Evolutionary conservation across 2,329 filamentous ascomycete genomes (phyloP), one percentile per base, ranked within the genome.

Genomic region (Colletotrichum sp.): DNA sequence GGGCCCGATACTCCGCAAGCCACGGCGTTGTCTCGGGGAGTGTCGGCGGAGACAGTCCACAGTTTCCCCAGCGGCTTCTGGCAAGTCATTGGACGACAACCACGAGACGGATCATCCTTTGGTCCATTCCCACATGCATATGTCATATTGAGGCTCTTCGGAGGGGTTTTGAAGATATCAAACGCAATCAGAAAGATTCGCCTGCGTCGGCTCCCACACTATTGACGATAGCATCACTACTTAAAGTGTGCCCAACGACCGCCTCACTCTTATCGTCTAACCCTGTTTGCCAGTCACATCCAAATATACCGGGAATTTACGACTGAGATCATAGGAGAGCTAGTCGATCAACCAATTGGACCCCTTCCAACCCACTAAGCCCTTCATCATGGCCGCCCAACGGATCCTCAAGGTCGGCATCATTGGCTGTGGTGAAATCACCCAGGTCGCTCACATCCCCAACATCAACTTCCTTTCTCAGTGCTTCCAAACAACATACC

Each of bases 381-480:
- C 26, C 4, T 32, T 36, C 58, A 61, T 21, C 10, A 76, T 76
- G 64, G 15, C 70, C 26, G 9, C 43, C 3, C 34, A 48, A 26
- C 73, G 66, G 26, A 66, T 80, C 36, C 73, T 83, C 26, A 75
- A 77, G n/a, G 84, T 88, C 10, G 87, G 86, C 61, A 80, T 88
- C 62, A 84, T 88, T 38, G 88, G 89, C 8, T 86, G 86, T 64
- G 88, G 89, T 28, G 86, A 90, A 78, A 83, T 90, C 55, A 83
- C 85, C 34, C 87, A 91, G 80, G 87, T 89, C 43, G 85, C 88
- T 32, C 90, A 92, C 79, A 86, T 92, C 8, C 89, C 89, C 1
- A 87, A 84, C 4, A 79, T 92, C 12, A 82, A 82, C 66, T 83
- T 85, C 30, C 81, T 91, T 62, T 81, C 84, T 74, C 78, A 85